Conservation (phyloP, 2,329 filamentous ascomycete species). For the Trichoderma sp. region DNA sequence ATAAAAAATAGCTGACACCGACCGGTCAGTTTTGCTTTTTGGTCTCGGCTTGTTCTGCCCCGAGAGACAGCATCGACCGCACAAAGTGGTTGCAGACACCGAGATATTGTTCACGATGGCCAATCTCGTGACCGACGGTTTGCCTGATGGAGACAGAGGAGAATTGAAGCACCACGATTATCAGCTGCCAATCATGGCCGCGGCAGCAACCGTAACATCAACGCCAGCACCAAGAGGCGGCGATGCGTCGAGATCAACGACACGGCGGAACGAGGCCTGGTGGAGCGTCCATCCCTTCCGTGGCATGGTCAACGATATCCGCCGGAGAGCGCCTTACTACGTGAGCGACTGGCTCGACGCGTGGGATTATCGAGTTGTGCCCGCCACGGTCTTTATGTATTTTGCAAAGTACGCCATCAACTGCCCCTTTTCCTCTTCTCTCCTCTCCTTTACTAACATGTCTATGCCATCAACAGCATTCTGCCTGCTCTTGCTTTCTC, state of each 20-base stretch:
- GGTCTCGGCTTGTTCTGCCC: not conserved
- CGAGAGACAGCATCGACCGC: not conserved
- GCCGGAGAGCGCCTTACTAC: slow-evolving; percentile 75
- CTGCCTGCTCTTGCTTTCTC: slow-evolving; percentile 86
- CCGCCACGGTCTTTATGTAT: slow-evolving; percentile 90
- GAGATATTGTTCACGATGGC: not conserved
- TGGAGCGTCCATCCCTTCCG: slow-evolving; percentile 76
- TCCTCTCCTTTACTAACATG: not conserved
- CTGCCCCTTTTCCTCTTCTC: not conserved
- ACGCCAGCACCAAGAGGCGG: not conserved
- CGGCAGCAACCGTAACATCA: not conserved
- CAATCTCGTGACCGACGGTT: not conserved
- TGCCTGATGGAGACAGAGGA: not conserved
- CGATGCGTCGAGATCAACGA: not conserved
- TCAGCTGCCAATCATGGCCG: not conserved
- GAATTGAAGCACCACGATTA: not conserved
- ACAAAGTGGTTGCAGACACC: not conserved
- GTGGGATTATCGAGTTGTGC: slow-evolving; percentile 87
- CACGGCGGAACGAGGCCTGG: slow-evolving; percentile 53
- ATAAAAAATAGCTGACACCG: not conserved
- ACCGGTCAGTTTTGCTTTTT: not conserved
- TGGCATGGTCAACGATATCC: slow-evolving; percentile 79
- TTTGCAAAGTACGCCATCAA: slow-evolving; percentile 74
- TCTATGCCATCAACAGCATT: slow-evolving; percentile 59
- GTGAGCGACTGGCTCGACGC: slow-evolving; percentile 83